Evolutionary conservation across 768 basidiomycete genomes (phyloP).

Genomic region (Trametes sanguinea): DNA sequence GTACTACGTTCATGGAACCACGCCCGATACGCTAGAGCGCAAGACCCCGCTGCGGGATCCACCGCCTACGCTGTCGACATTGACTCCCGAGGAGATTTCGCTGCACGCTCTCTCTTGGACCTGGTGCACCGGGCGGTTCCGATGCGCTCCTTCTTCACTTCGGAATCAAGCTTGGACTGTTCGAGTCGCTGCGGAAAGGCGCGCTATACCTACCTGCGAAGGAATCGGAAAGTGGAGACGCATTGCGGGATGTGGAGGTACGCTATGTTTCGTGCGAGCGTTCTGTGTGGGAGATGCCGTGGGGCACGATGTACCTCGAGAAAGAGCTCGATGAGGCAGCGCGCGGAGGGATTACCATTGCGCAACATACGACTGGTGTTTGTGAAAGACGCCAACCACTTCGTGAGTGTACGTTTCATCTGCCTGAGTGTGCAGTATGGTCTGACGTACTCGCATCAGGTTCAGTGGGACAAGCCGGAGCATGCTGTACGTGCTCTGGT

Average conservation of each 20-base stretch:
- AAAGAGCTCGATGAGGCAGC: conserved; percentile 10
- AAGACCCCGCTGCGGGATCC: conserved; percentile 9
- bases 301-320: neutral
- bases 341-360: neutral
- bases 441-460: neutral
- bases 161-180: conserved; percentile 14
- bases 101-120: conserved; percentile 1
- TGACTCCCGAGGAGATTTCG: conserved; percentile 15
- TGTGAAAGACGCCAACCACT: conserved; percentile 15
- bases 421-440: neutral
- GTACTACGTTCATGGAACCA: conserved; percentile 16
- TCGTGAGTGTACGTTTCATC: neutral
- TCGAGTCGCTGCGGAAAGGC: neutral
- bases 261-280: conserved; percentile 11
- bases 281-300: conserved; percentile 5
- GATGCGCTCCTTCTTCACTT: conserved; percentile 15
- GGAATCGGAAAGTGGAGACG: neutral
- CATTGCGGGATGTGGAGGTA: conserved; percentile 3
- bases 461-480: conserved; percentile 15
- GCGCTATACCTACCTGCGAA: conserved; percentile 5
- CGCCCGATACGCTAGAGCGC: conserved; percentile 13
- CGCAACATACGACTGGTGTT: conserved; percentile 5
- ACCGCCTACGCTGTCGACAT: conserved; percentile 15
- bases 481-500: conserved; percentile 6
- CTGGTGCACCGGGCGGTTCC: conserved; percentile 18